A percentile compares a stretch with the other conserved stretches of the same genome.
phyloP scores from a whole-genome alignment of 2,329 filamentous ascomycete genomes.

The Cercospora nicotianae region DNA sequence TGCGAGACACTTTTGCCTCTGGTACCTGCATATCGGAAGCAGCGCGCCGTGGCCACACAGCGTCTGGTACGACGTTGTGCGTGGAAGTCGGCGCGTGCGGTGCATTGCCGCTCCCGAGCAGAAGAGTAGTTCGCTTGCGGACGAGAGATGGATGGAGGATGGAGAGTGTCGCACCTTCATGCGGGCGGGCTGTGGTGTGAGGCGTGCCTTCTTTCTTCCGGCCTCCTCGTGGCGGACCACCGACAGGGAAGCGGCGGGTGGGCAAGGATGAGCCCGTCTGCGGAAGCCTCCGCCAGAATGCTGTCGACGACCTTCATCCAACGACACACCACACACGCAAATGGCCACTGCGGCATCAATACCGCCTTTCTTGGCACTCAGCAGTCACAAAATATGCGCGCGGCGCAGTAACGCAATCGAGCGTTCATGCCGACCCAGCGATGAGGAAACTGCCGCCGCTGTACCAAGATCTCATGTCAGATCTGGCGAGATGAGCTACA shows the following conservation, averaged over 20 bases:
- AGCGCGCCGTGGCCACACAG: constrained; percentile 1
- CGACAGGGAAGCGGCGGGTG: neutral
- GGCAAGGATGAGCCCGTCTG: neutral
- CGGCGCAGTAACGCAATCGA: neutral
- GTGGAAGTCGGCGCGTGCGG: no score
- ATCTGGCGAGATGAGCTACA: neutral
- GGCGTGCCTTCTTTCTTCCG: neutral
- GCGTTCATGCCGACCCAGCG: neutral
- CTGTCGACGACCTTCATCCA: neutral
- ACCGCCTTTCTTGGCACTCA: neutral
- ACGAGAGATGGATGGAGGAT: neutral
- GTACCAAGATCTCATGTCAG: neutral
- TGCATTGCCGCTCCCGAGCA: neutral
- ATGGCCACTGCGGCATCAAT: neutral
- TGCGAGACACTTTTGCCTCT: constrained; percentile 1
- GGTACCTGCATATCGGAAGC: constrained; percentile 18
- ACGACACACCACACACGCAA: neutral
- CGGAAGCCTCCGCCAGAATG: neutral
- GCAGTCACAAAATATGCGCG: neutral
- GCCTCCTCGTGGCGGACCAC: neutral
- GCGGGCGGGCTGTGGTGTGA: neutral
- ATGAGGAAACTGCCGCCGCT: neutral
- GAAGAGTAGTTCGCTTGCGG: neutral
- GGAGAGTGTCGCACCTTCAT: neutral
- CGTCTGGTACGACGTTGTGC: constrained; percentile 1